Evolutionary conservation across 805 yeast genomes (phyloP).

Genomic region (Millerozyma miso): DNA sequence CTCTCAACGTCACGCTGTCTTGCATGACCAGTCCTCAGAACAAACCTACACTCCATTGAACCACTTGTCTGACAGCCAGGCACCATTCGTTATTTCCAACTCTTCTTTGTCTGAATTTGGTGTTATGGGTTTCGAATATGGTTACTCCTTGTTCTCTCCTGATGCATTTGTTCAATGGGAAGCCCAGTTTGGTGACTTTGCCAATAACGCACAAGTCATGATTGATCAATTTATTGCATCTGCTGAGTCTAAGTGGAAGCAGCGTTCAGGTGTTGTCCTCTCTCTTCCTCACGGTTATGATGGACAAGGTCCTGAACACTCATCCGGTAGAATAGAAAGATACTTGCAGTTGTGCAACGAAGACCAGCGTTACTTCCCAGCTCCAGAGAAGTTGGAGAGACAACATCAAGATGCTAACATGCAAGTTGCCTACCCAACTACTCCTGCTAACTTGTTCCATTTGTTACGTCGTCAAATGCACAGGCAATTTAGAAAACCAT

Average conservation of each 20-base stretch:
- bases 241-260: slow-evolving; percentile 98
- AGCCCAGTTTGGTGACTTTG: slow-evolving; percentile 99
- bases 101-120: slow-evolving; percentile 98
- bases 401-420: slow-evolving; percentile 99
- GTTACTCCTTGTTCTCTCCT: slow-evolving; percentile 96
- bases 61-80: slow-evolving; percentile 75
- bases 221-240: slow-evolving; percentile 94
- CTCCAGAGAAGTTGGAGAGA: slow-evolving; percentile 81
- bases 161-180: slow-evolving; percentile 98
- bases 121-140: slow-evolving; percentile 98
- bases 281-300: slow-evolving; percentile 99
- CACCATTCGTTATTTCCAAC: slow-evolving; percentile 82
- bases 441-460: slow-evolving; percentile 96
- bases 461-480: slow-evolving; percentile 98
- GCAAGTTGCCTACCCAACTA: slow-evolving; percentile 97
- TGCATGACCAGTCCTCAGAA: slow-evolving; percentile 93
- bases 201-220: slow-evolving; percentile 98
- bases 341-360: slow-evolving; percentile 93
- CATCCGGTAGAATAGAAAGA: slow-evolving; percentile 96
- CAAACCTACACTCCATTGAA: slow-evolving; percentile 80
- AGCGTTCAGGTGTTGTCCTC: slow-evolving; percentile 92
- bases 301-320: slow-evolving; percentile 99
- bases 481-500: slow-evolving; percentile 95
- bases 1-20: slow-evolving; percentile 98
- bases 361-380: slow-evolving; percentile 92